Percentiles rank a stretch among this genome's conserved stretches.
Conservation (phyloP, 495 filamentous ascomycete genomes). For the Aspergillus indologenus region DNA sequence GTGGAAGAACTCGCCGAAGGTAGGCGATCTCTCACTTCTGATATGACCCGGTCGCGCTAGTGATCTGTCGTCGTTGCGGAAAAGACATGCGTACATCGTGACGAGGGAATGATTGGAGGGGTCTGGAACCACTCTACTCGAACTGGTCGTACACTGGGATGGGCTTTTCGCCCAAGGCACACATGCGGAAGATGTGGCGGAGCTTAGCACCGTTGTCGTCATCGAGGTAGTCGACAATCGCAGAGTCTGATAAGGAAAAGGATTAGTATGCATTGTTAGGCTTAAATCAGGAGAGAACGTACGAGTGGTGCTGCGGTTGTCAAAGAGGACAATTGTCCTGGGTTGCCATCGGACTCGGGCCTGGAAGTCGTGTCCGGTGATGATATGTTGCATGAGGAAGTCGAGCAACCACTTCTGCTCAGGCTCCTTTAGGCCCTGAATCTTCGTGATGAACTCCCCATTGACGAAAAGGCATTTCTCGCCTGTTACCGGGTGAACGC, state of each 20-base stretch:
- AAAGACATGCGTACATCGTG: not conserved
- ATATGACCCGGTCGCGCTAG: not conserved
- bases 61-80: not conserved
- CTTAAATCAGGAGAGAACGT: constrained; percentile 25
- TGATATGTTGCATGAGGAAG: constrained; percentile 85
- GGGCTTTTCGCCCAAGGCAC: constrained; percentile 50
- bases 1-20: not conserved
- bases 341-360: constrained; percentile 80
- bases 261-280: constrained; percentile 12
- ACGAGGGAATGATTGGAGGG: too few species aligned
- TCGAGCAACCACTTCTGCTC: constrained; percentile 64
- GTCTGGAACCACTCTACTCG: constrained; percentile 22
- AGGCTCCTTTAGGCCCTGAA: constrained; percentile 66
- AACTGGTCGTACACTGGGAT: constrained; percentile 48
- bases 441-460: constrained; percentile 75
- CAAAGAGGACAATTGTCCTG: constrained; percentile 84
- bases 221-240: constrained; percentile 52
- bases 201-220: constrained; percentile 43
- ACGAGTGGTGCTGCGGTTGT: constrained; percentile 60
- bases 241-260: constrained; percentile 40
- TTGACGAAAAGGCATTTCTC: constrained; percentile 80
- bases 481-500: constrained; percentile 72
- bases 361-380: constrained; percentile 81
- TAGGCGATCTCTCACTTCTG: not conserved
- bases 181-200: constrained; percentile 53